Evolutionary conservation across 75 land plant genomes (phyloP).

Genomic region (Selaginella tamariscina): DNA sequence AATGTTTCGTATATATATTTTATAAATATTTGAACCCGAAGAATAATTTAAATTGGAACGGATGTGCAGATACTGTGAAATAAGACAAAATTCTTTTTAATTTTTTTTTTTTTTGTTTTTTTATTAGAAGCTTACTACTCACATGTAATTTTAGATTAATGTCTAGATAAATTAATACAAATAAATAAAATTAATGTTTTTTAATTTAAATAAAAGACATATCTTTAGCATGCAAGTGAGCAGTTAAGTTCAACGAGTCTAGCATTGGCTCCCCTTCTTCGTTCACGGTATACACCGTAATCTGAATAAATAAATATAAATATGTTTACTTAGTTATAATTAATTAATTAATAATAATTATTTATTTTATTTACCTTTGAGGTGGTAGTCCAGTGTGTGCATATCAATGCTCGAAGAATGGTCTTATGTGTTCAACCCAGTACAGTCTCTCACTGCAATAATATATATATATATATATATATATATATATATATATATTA

Average conservation of each 20-base stretch:
- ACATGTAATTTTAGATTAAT: no score
- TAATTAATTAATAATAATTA: background rate
- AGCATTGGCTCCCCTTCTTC: background rate
- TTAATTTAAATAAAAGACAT: no score
- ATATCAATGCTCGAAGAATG: conserved; percentile 60
- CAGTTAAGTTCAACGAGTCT: background rate
- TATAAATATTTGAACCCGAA: no score
- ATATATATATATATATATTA: no score
- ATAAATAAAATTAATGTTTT: background rate
- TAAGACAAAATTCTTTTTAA: background rate
- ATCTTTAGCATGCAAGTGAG: no score
- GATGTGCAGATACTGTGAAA: background rate
- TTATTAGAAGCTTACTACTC: no score
- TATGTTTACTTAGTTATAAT: no score
- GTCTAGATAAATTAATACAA: background rate
- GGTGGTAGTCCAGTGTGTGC: conserved; percentile 75
- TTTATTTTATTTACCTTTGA: conserved; percentile 32
- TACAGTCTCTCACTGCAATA: conserved; percentile 48
- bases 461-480: background rate
- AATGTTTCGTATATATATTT: no score
- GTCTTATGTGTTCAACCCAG: conserved; percentile 73
- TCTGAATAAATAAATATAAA: background rate
- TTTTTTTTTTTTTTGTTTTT: no score
- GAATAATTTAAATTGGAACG: no score
- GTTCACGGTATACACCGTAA: background rate